A percentile compares a stretch with the other conserved stretches of the same genome.
Evolutionary conservation across 1,284 basidiomycete genomes (phyloP).

Genomic region (Heterobasidion occidentale): DNA sequence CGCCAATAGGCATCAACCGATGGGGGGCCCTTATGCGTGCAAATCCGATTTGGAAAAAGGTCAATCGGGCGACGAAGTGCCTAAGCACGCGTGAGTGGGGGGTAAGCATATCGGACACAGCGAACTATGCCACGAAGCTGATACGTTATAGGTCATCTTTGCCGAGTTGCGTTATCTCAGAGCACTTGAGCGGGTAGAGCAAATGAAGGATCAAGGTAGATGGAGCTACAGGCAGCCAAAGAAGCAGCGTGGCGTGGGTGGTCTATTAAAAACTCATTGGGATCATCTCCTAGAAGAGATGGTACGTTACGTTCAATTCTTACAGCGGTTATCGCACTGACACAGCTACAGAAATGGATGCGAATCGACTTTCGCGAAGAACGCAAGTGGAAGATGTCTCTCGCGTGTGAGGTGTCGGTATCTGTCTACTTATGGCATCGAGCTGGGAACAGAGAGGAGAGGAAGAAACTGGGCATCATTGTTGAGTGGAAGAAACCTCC

Average conservation of each 20-base stretch:
- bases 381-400: constrained; percentile 83
- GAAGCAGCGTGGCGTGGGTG: constrained; percentile 80
- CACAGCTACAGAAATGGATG: constrained; percentile 79
- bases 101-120: constrained; percentile 34
- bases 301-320: constrained; percentile 41
- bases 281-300: constrained; percentile 96
- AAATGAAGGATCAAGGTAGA: constrained; percentile 70
- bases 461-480: constrained; percentile 61
- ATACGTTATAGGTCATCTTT: constrained; percentile 55
- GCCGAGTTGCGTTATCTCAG: constrained; percentile 71
- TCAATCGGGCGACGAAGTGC: constrained; percentile 65
- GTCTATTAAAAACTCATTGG: constrained; percentile 85
- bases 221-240: constrained; percentile 97
- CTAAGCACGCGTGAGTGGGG: constrained; percentile 73
- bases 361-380: constrained; percentile 94
- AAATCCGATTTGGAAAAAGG: constrained; percentile 66
- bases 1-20: constrained; percentile 57
- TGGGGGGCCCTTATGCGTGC: constrained; percentile 65
- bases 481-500: constrained; percentile 54
- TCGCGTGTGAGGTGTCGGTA: constrained; percentile 82
- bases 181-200: constrained; percentile 82
- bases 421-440: constrained; percentile 86
- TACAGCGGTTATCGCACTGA: constrained; percentile 1
- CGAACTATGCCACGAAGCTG: not conserved
- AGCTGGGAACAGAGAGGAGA: constrained; percentile 56